Evolutionary conservation across 2,329 filamentous ascomycete genomes (phyloP).

Genomic region (Xylaria sp.): DNA sequence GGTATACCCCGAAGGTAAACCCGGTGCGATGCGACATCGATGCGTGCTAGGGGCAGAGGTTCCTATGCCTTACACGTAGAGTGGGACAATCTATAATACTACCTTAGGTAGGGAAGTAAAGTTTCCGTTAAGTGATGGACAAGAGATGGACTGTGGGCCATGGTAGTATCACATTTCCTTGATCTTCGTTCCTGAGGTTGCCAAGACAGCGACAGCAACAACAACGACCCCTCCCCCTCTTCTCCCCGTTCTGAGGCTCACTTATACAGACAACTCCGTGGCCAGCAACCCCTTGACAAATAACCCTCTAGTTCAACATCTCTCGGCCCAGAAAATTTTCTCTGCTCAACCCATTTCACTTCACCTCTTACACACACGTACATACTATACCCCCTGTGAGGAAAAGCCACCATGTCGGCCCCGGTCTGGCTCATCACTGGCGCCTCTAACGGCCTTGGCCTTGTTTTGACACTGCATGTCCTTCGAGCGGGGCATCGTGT

Average conservation of each 20-base stretch:
- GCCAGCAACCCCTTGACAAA: background rate
- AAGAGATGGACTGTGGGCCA: background rate
- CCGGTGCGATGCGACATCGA: background rate
- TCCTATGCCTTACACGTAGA: background rate
- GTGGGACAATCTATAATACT: too few relatives aligned
- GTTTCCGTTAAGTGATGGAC: too few relatives aligned
- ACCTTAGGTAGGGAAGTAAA: too few relatives aligned
- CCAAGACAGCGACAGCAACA: too few relatives aligned
- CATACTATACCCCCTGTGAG: background rate
- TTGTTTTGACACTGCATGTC: slow-evolving; percentile 35
- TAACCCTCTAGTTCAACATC: too few relatives aligned
- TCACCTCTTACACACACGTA: background rate
- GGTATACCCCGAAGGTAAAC: background rate
- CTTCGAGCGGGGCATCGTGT: slow-evolving; percentile 40
- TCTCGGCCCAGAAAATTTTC: too few relatives aligned
- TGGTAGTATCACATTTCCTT: background rate
- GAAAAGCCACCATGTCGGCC: slow-evolving; percentile 27
- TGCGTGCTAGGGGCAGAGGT: background rate
- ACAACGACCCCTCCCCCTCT: too few relatives aligned
- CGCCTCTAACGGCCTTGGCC: slow-evolving; percentile 42
- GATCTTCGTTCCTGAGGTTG: too few relatives aligned
- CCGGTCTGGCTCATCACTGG: slow-evolving; percentile 42
- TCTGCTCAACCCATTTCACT: background rate
- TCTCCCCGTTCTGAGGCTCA: background rate
- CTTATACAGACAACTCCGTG: background rate